phyloP scores from a whole-genome alignment of 2,329 filamentous ascomycete genomes.

The Xylariomycetidae sp. region DNA sequence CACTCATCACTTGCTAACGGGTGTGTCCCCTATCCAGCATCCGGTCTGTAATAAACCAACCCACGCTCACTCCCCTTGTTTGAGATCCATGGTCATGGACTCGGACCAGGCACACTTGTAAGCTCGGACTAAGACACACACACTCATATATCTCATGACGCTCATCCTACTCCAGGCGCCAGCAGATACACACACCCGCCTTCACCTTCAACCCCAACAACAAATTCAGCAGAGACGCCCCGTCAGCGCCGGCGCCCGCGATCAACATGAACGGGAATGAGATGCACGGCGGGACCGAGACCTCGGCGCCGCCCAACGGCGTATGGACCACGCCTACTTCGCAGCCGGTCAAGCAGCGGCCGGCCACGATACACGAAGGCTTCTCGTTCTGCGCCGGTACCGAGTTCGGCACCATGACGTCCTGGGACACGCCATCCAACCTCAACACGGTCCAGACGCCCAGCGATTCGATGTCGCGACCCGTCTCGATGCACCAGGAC shows the following conservation, averaged over 20 bases:
- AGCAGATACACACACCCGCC: slow-evolving; percentile 42
- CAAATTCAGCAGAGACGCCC: slow-evolving; percentile 40
- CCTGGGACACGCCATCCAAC: slow-evolving; percentile 52
- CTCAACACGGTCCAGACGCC: slow-evolving; percentile 46
- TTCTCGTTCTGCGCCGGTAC: slow-evolving; percentile 54
- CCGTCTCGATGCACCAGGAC: slow-evolving; percentile 53
- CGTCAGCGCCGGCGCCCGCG: slow-evolving; percentile 36
- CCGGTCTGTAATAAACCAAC: slow-evolving; percentile 31
- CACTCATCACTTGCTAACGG: slow-evolving; percentile 36
- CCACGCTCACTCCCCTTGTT: slow-evolving; percentile 27
- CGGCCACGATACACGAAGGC: slow-evolving; percentile 55
- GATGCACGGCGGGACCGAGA: slow-evolving; percentile 40
- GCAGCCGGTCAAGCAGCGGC: slow-evolving; percentile 44
- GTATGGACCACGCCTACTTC: slow-evolving; percentile 52
- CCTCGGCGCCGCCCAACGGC: slow-evolving; percentile 37
- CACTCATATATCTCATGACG: slow-evolving; percentile 9
- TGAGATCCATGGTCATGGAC: slow-evolving; percentile 40
- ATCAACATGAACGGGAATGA: slow-evolving; percentile 47
- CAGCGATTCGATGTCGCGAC: slow-evolving; percentile 46
- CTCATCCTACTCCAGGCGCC: slow-evolving; percentile 38
- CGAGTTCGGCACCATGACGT: slow-evolving; percentile 44
- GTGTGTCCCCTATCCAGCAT: slow-evolving; percentile 23
- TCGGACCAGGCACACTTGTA: slow-evolving; percentile 48
- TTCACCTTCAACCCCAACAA: slow-evolving; percentile 44
- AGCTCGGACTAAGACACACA: slow-evolving; percentile 22